phyloP scores from a whole-genome alignment of 1,284 basidiomycete species.

The Heterobasidion occidentale region DNA sequence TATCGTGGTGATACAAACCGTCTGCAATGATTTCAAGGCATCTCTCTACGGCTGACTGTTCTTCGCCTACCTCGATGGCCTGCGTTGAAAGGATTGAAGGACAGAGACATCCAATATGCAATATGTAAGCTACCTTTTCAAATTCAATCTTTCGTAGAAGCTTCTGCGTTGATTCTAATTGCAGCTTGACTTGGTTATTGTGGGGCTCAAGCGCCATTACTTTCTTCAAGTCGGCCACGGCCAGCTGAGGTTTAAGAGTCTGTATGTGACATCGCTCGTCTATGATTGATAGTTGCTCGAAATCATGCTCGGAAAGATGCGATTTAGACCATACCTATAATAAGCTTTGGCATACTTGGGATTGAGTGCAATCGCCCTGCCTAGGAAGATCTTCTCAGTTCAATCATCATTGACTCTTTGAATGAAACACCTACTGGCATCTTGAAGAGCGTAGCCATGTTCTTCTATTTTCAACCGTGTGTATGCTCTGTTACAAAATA shows the following conservation, averaged over 20 bases:
- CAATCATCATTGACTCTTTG: background rate
- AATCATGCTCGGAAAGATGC: too few relatives aligned
- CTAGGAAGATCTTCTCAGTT: constrained; percentile 28
- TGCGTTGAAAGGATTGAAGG: constrained; percentile 18
- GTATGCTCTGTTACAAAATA: constrained; percentile 79
- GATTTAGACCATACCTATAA: constrained; percentile 45
- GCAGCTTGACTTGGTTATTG: constrained; percentile 75
- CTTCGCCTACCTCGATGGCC: constrained; percentile 88
- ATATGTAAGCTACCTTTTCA: constrained; percentile 59
- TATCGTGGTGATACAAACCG: constrained; percentile 35
- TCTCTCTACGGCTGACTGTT: constrained; percentile 66
- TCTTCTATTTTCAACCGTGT: constrained; percentile 76
- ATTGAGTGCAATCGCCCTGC: constrained; percentile 84
- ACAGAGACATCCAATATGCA: background rate
- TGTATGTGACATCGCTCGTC: constrained; percentile 91
- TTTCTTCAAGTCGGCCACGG: constrained; percentile 83
- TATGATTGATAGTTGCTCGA: constrained; percentile 18
- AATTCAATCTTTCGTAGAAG: constrained; percentile 82
- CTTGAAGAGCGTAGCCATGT: constrained; percentile 73
- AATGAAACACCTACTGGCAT: constrained; percentile 54
- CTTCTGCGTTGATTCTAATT: constrained; percentile 87
- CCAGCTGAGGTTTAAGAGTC: constrained; percentile 78
- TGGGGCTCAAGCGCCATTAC: constrained; percentile 83
- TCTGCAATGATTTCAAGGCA: constrained; percentile 76
- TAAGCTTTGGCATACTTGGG: constrained; percentile 90